A percentile compares a stretch with the other conserved stretches of the same genome.
Evolutionary conservation across 176 grass and related monocot genomes (phyloP).

Genomic region (Musa acuminata): DNA sequence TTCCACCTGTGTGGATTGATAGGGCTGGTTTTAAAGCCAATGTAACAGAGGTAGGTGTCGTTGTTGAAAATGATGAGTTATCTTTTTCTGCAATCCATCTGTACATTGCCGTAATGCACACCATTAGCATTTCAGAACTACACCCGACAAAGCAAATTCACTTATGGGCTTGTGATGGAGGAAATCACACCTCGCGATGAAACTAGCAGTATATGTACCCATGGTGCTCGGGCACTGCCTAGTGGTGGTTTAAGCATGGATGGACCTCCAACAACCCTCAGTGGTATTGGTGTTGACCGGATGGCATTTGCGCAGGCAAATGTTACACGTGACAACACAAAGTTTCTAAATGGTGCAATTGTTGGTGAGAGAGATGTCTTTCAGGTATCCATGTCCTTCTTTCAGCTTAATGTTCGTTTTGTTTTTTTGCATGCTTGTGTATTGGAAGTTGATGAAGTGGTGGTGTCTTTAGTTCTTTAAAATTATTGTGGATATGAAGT

Average conservation of each 20-base stretch:
- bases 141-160: constrained; percentile 93
- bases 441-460: neutral
- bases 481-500: too few species aligned
- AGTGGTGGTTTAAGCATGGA: constrained; percentile 81
- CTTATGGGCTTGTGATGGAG: constrained; percentile 84
- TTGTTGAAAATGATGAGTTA: neutral
- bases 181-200: constrained; percentile 95
- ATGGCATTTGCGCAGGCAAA: constrained; percentile 87
- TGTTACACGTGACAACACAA: constrained; percentile 93
- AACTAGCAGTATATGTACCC: constrained; percentile 79
- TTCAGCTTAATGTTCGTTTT: neutral
- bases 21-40: constrained; percentile 93
- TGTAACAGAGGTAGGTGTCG: constrained; percentile 60
- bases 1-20: constrained; percentile 93
- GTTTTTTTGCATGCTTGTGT: neutral
- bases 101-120: neutral
- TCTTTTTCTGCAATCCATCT: neutral
- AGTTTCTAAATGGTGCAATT: constrained; percentile 77
- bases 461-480: neutral
- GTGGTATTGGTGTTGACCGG: constrained; percentile 72
- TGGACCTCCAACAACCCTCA: constrained; percentile 94
- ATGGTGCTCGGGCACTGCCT: constrained; percentile 75
- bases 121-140: constrained; percentile 49
- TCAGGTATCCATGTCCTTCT: constrained; percentile 42
- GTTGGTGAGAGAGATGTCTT: constrained; percentile 89